These are phyloP conservation scores for Suillus hirtellus DNA, from an alignment of 768 basidiomycete genomes.

Conservation along the genomic window DNA sequence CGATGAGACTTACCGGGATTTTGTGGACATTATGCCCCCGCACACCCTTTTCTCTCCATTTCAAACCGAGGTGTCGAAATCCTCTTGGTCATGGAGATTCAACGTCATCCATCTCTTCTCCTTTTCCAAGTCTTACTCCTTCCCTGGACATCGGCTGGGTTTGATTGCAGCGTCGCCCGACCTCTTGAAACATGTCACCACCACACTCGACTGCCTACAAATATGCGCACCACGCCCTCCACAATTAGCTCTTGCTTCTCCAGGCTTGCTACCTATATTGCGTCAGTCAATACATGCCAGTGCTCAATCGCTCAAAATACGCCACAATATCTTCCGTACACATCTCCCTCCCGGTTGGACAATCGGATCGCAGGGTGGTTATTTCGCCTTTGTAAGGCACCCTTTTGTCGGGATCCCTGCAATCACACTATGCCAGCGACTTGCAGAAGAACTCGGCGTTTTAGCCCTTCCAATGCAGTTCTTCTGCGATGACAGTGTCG, in stretches of 20 bases:
- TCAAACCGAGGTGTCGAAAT: slow-evolving; percentile 3
- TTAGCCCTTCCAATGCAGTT: slow-evolving; percentile 66
- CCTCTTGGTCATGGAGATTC: slow-evolving; percentile 51
- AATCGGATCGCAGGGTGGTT: slow-evolving; percentile 67
- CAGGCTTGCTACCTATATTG: slow-evolving; percentile 51
- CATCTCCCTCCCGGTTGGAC: slow-evolving; percentile 56
- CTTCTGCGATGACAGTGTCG: slow-evolving; percentile 39
- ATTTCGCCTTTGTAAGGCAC: slow-evolving; percentile 76
- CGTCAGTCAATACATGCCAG: slow-evolving; percentile 52
- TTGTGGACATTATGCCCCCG: slow-evolving; percentile 53
- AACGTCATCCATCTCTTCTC: slow-evolving; percentile 73
- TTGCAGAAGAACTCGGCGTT: slow-evolving; percentile 66
- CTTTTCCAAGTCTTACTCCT: slow-evolving; percentile 77
- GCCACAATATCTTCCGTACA: slow-evolving; percentile 57
- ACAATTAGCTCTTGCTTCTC: slow-evolving; percentile 62
- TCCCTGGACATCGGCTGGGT: slow-evolving; percentile 85
- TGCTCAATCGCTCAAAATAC: slow-evolving; percentile 46
- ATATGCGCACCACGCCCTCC: slow-evolving; percentile 76
- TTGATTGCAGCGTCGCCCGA: slow-evolving; percentile 61
- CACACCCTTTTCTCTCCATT: slow-evolving; percentile 52
- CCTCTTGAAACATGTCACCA: slow-evolving; percentile 49
- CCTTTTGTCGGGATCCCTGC: slow-evolving; percentile 53
- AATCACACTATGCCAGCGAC: slow-evolving; percentile 52
- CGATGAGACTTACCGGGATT: slow-evolving; percentile 92
- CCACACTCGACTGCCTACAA: slow-evolving; percentile 77